phyloP scores from a whole-genome alignment of 352 stramenopile species.

The Globisporangium alternatum region DNA sequence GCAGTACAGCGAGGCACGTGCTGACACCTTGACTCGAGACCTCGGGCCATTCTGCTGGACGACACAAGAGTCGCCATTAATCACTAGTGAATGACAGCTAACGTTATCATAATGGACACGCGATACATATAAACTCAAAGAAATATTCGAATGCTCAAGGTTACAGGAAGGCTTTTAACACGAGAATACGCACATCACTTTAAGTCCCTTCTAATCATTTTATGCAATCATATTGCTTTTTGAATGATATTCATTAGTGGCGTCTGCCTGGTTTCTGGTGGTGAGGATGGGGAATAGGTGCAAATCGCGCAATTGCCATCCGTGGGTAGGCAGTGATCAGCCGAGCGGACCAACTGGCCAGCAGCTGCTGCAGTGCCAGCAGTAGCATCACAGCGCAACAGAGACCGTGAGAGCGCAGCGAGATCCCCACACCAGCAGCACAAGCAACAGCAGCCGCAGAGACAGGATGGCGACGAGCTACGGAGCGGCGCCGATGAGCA shows the following conservation, averaged over 20 bases:
- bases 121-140: too few species aligned
- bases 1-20: too few species aligned
- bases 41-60: too few species aligned
- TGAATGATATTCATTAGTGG: too few species aligned
- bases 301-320: background rate
- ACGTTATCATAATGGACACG: too few species aligned
- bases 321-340: background rate
- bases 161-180: too few species aligned
- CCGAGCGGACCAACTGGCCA: background rate
- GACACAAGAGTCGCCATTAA: background rate
- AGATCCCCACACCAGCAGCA: background rate
- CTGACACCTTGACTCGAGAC: too few species aligned
- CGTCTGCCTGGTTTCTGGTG: background rate
- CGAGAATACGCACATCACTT: too few species aligned
- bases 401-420: background rate
- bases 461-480: background rate
- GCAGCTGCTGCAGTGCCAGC: background rate
- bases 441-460: background rate
- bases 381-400: background rate
- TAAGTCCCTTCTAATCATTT: too few species aligned
- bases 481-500: background rate
- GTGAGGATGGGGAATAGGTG: conserved; percentile 6
- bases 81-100: background rate
- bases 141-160: too few species aligned
- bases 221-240: too few species aligned